Conservation (phyloP, 495 filamentous ascomycete species). For the Penicillium coffeae region DNA sequence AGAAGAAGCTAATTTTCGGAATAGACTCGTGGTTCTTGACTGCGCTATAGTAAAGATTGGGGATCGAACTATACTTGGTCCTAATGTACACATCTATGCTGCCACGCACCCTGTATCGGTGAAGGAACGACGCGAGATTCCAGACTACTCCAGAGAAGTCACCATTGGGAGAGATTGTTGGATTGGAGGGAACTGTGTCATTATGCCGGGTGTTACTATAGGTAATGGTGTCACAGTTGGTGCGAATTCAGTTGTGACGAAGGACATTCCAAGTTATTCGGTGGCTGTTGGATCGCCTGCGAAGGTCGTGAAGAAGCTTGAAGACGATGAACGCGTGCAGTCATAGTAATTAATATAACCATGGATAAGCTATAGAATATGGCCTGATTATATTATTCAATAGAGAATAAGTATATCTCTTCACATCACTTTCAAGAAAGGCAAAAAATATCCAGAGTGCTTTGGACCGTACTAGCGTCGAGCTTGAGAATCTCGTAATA, state of each 20-base stretch:
- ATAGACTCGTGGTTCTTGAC: conserved; percentile 48
- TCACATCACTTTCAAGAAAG: too few species aligned
- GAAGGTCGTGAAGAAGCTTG: not conserved
- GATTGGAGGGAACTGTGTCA: conserved; percentile 66
- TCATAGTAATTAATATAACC: too few species aligned
- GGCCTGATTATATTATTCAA: not conserved
- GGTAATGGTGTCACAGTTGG: conserved; percentile 39
- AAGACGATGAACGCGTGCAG: not conserved
- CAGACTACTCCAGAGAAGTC: conserved; percentile 67
- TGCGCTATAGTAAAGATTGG: conserved; percentile 69
- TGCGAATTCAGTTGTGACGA: conserved; percentile 43
- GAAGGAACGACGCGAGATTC: conserved; percentile 61
- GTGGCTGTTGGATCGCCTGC: conserved; percentile 27
- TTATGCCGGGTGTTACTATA: conserved; percentile 66
- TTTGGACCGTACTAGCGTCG: too few species aligned
- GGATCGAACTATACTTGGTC: conserved; percentile 64
- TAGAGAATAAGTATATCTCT: not conserved
- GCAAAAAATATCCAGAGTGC: too few species aligned
- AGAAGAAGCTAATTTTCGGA: not conserved
- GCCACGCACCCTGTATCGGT: conserved; percentile 63
- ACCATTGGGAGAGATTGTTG: conserved; percentile 75
- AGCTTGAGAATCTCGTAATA: too few species aligned
- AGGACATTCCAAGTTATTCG: conserved; percentile 32
- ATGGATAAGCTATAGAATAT: too few species aligned
- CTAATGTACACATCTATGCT: conserved; percentile 61